Evolutionary conservation across 805 yeast genomes (phyloP), one percentile per base, ranked within the genome.

Genomic region (Ascoidea tarda): DNA sequence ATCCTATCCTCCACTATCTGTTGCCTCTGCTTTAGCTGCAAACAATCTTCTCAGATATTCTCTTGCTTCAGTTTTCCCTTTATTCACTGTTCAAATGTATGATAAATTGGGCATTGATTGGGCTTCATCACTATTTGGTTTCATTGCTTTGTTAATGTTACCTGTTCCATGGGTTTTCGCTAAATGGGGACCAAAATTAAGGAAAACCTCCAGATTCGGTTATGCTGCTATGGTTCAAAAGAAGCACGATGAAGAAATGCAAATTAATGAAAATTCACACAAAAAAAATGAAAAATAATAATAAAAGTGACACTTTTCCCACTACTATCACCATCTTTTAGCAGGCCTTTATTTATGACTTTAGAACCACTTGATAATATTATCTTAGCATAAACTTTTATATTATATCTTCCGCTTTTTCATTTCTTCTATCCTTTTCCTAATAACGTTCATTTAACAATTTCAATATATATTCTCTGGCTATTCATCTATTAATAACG

Each of bases 1-100:
- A 73, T 65, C 84, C 5, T 86, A 80, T 65, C 91, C 93, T 32
- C 88, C 91, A 49, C 66, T 80, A 42, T 75, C 76, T 42, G 84
- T 87, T 28, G 96, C 96, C 0, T 82, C 91, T n/a, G 91, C 95
- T 3, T 66, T 87, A 56, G 96, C 96, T 44, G 96, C 96, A 12
- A 89, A 88, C 68, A 87, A 86, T 64, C 71, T 89, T 61, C 66
- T 82, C 53, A 77, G 96, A 68, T 87, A 87, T 63, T 59, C 82
- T 38, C 64, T 84, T 56, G 87, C 95, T 6, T 80, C 87, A 5
- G 86, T 81, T 21, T 82, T 89, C 73, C 96, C 96, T 53, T 71
- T 89, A 54, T 88, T 89, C 68, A 85, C 89, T 1, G 77, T 81
- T 21, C 96, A 88, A 67, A 86, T 89, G 95, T 82, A 84, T 69